A percentile compares a stretch with the other conserved stretches of the same genome.
These are phyloP conservation scores for Apium graveolens DNA, from an alignment of 129 eudicot species.

Conservation along the genomic window DNA sequence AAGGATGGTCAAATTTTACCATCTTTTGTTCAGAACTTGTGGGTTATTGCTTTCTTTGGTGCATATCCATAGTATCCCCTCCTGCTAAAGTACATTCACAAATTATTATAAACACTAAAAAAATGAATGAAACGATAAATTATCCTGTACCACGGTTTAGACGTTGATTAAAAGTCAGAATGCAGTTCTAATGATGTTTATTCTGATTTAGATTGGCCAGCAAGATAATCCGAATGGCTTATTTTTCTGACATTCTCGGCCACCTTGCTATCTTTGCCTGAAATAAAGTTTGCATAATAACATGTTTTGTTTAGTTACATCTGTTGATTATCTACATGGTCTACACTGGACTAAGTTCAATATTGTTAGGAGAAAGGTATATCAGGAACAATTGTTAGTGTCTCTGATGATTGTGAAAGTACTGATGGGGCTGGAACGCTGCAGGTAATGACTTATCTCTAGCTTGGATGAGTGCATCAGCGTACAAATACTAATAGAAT, in stretches of 20 bases:
- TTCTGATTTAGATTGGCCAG: constrained; percentile 39
- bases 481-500: background rate
- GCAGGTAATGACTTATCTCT: constrained; percentile 43
- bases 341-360: too few species aligned
- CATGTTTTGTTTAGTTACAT: too few species aligned
- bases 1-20: background rate
- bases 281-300: too few species aligned
- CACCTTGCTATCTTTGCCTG: background rate
- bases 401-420: constrained; percentile 81
- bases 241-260: constrained; percentile 39
- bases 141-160: background rate
- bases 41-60: background rate
- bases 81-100: background rate
- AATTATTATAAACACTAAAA: background rate
- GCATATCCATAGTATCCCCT: background rate
- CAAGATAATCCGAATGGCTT: constrained; percentile 58
- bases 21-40: background rate
- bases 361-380: too few species aligned
- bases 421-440: constrained; percentile 87
- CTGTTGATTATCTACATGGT: too few species aligned
- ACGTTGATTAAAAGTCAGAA: background rate
- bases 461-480: background rate
- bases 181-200: constrained; percentile 7
- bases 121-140: background rate
- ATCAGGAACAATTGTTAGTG: constrained; percentile 87